Evolutionary conservation across 1,284 basidiomycete species (phyloP).

Genomic region (Mycosarcoma mackinlayi): DNA sequence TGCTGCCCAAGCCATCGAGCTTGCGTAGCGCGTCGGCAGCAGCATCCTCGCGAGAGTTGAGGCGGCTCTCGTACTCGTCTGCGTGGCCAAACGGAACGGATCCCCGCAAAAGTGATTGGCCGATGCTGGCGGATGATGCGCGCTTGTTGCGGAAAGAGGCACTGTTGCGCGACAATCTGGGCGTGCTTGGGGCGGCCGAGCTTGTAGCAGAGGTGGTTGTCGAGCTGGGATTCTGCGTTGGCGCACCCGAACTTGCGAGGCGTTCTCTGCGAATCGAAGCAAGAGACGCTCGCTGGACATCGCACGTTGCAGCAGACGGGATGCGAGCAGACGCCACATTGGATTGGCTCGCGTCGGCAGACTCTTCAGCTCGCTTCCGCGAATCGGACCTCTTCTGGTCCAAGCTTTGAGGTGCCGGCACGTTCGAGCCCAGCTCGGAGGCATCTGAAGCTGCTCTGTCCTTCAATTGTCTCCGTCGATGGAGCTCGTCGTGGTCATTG

Average conservation of each 20-base stretch:
- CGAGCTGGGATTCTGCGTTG: slow-evolving; percentile 7
- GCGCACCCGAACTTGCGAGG: slow-evolving; percentile 20
- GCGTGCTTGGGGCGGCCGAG: slow-evolving; percentile 15
- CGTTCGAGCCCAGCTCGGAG: slow-evolving; percentile 10
- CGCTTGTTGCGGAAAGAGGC: slow-evolving; percentile 42
- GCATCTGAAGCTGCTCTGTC: slow-evolving; percentile 35
- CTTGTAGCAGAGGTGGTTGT: slow-evolving; percentile 3
- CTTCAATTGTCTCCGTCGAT: slow-evolving; percentile 40
- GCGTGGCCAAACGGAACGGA: slow-evolving; percentile 53
- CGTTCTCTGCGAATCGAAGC: slow-evolving; percentile 25
- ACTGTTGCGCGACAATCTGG: slow-evolving; percentile 30
- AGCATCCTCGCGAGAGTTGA: slow-evolving; percentile 75
- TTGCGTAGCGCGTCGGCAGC: slow-evolving; percentile 92
- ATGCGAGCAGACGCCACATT: slow-evolving; percentile 5
- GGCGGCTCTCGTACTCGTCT: slow-evolving; percentile 49
- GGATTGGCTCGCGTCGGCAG: slow-evolving; percentile 5
- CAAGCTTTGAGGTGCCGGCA: slow-evolving; percentile 6
- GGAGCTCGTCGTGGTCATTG: slow-evolving; percentile 53
- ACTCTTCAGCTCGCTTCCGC: slow-evolving; percentile 17
- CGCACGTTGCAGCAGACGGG: neutral
- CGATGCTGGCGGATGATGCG: slow-evolving; percentile 71
- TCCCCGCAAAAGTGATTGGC: slow-evolving; percentile 63
- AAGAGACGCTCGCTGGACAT: slow-evolving; percentile 11
- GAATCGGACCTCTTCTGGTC: slow-evolving; percentile 20
- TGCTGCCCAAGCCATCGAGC: slow-evolving; percentile 86